phyloP scores from a whole-genome alignment of 495 filamentous ascomycete genomes.

The Usnea hakonensis region DNA sequence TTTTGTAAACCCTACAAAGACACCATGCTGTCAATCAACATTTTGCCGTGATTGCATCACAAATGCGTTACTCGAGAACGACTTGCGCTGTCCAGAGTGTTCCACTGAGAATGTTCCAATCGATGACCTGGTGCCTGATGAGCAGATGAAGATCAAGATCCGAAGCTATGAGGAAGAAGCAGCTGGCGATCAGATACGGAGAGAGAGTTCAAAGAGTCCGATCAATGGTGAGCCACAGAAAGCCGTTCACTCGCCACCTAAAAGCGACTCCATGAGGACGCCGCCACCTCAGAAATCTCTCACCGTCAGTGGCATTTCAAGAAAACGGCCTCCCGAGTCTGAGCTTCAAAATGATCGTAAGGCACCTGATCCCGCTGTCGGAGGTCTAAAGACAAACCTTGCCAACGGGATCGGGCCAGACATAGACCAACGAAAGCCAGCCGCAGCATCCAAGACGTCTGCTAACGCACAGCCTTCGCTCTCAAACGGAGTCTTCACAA shows the following conservation, averaged over 20 bases:
- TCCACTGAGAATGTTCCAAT: constrained; percentile 82
- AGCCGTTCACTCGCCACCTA: constrained; percentile 4
- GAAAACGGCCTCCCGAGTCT: constrained; percentile 63
- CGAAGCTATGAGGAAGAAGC: constrained; percentile 60
- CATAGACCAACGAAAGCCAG: constrained; percentile 15
- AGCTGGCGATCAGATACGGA: constrained; percentile 50
- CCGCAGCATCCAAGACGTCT: background rate
- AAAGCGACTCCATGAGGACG: constrained; percentile 9
- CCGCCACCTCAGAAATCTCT: constrained; percentile 17
- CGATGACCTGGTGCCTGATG: constrained; percentile 80
- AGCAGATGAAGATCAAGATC: constrained; percentile 44
- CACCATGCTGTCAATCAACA: constrained; percentile 92
- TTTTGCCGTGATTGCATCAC: constrained; percentile 99
- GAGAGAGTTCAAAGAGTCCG: constrained; percentile 54
- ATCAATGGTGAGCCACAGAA: constrained; percentile 35
- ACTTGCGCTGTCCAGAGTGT: constrained; percentile 91
- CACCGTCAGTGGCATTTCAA: background rate
- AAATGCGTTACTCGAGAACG: constrained; percentile 92
- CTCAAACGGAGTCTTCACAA: constrained; percentile 9
- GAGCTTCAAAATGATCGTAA: constrained; percentile 56
- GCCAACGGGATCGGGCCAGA: constrained; percentile 27
- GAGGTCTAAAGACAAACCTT: constrained; percentile 20
- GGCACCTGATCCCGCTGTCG: constrained; percentile 38
- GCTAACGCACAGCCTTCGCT: constrained; percentile 8
- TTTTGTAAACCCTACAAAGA: constrained; percentile 96